Evolutionary conservation across 2,329 filamentous ascomycete species (phyloP).

Genomic region (Knufia petricola): DNA sequence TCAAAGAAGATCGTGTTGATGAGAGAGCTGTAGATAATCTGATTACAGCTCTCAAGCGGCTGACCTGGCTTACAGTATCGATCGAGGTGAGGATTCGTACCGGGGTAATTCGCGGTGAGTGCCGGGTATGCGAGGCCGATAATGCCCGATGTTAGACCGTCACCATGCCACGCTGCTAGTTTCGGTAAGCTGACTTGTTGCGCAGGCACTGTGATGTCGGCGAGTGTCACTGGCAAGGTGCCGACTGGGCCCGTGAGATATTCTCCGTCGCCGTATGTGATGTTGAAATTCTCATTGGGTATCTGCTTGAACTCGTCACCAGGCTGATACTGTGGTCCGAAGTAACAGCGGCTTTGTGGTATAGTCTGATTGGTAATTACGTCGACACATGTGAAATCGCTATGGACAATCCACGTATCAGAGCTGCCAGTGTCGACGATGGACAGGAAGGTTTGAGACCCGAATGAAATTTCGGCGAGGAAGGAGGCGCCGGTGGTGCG

Average conservation of each 20-base stretch:
- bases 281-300: constrained; percentile 20
- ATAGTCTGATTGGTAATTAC: constrained; percentile 6
- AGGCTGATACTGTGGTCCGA: constrained; percentile 18
- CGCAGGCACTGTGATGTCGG: constrained; percentile 22
- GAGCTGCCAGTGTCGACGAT: constrained; percentile 41
- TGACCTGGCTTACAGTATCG: constrained; percentile 1
- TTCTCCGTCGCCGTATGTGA: constrained; percentile 23
- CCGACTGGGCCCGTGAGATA: constrained; percentile 6
- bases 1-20: constrained; percentile 21
- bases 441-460: constrained; percentile 28
- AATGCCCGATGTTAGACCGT: constrained; percentile 39
- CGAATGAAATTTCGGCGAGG: constrained; percentile 20
- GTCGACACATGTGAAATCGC: constrained; percentile 30
- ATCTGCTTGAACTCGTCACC: constrained; percentile 18
- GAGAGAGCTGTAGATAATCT: constrained; percentile 1
- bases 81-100: constrained; percentile 10
- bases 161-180: constrained; percentile 35
- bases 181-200: constrained; percentile 42
- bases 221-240: constrained; percentile 20
- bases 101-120: constrained; percentile 34
- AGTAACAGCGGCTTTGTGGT: constrained; percentile 16
- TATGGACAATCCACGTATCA: constrained; percentile 37
- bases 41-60: neutral
- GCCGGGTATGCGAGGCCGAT: constrained; percentile 44
- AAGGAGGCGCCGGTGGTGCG: constrained; percentile 3